A percentile compares a stretch with the other conserved stretches of the same genome.
Conservation (phyloP, 176 grass and related monocot species). For the Oryza rufipogon region DNA sequence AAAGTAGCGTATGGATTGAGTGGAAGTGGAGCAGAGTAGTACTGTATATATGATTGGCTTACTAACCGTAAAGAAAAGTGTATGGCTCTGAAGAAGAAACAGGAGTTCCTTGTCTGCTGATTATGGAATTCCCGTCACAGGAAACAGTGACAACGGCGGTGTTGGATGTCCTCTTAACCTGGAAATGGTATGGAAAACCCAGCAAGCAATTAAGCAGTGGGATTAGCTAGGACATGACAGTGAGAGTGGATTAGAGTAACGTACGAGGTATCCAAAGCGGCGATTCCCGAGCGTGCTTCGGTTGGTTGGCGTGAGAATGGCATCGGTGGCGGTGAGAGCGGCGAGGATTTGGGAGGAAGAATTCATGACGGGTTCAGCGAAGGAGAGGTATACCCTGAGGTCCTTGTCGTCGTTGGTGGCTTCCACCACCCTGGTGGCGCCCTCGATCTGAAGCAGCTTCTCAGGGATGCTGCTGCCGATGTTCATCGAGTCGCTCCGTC, state of each 20-base stretch:
- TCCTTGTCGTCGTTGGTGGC: constrained; percentile 63
- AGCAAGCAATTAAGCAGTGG: too few species aligned
- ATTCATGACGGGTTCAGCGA: constrained; percentile 78
- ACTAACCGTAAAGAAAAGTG: constrained; percentile 85
- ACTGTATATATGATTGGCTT: not conserved
- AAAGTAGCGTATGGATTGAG: not conserved
- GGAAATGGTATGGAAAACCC: not conserved
- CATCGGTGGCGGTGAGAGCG: constrained; percentile 47
- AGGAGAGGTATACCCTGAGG: constrained; percentile 72
- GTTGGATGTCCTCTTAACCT: constrained; percentile 67
- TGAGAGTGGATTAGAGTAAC: constrained; percentile 10
- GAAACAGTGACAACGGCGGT: constrained; percentile 61
- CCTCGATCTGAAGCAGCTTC: constrained; percentile 66
- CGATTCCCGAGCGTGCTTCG: constrained; percentile 64
- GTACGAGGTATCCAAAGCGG: constrained; percentile 78
- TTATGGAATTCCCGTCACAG: constrained; percentile 64
- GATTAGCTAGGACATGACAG: too few species aligned
- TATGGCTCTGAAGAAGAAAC: constrained; percentile 59
- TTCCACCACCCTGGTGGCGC: constrained; percentile 57
- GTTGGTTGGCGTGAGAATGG: constrained; percentile 64
- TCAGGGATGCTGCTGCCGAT: constrained; percentile 56
- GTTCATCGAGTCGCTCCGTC: constrained; percentile 62
- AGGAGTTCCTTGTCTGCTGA: constrained; percentile 89
- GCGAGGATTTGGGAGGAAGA: constrained; percentile 66
- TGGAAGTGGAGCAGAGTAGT: too few species aligned